Evolutionary conservation across 1,284 basidiomycete genomes (phyloP), one percentile per base, ranked within the genome.

Genomic region (Mycosarcoma mackinlayi): DNA sequence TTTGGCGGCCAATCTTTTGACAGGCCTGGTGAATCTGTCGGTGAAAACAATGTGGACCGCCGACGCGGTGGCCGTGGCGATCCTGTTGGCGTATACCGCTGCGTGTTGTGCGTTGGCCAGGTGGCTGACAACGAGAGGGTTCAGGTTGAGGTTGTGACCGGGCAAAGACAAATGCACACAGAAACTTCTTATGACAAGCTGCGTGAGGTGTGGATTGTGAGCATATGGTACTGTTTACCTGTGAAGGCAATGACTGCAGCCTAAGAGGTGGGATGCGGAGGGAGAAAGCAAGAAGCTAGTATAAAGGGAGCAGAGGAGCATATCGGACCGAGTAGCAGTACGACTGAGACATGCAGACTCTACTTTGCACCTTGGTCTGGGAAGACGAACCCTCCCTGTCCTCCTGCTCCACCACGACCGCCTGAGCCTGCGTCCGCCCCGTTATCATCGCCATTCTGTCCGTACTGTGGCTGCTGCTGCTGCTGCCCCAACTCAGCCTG

Each of bases 1-100:
- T 84, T 86, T 98, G 3, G 65, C 91, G 91, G 91, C 93, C 0
- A 98, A 98, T 81, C 82, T 96, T 0, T 82, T 88, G 24, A 98
- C 95, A 0, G 95, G 95, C 0, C 66, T 92, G 16, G 85, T 96
- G 64, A 98, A 98, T 81, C 76, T 98, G 19, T 86, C 87, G 1
- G 86, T 94, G 66, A 83, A 85, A 73, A 97, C 93, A 5, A 94
- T 98, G 89, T 93, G 94, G 77, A 86, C 86, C 13, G 83, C 86
- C 0, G 85, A 89, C 56, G 52, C 59, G 23, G 76, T 84, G 33
- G 89, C 92, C 1, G 86, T 95, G 85, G 45, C 84, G 6, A 86
- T 95, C 18, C 83, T 98, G 10, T 70, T 85, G 3, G 78, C 75
- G 1, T 98, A 98, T 83, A 85, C 88, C 3, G 85, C 83, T 78